A percentile compares a stretch with the other conserved stretches of the same genome.
Evolutionary conservation across 2,329 filamentous ascomycete species (phyloP).

Genomic region (Aspergillus ibericus): DNA sequence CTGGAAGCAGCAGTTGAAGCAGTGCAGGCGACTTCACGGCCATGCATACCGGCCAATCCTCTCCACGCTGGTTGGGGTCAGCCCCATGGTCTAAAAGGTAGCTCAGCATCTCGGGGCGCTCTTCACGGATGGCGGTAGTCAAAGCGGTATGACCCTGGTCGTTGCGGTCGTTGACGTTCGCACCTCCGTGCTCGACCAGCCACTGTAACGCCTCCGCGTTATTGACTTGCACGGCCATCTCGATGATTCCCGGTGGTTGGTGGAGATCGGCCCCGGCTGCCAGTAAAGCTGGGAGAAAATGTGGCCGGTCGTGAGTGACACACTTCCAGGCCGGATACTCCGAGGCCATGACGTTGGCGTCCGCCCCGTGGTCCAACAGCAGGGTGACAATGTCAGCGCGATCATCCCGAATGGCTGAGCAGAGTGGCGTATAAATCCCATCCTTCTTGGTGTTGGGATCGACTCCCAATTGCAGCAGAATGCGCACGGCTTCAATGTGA

Average conservation of each 20-base stretch:
- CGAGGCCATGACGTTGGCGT: constrained; percentile 57
- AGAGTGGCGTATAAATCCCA: constrained; percentile 66
- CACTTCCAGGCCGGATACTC: constrained; percentile 70
- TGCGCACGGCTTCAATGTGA: constrained; percentile 61
- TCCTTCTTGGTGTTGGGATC: constrained; percentile 64
- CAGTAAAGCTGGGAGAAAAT: constrained; percentile 61
- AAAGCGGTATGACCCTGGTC: constrained; percentile 61
- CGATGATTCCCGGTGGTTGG: constrained; percentile 64
- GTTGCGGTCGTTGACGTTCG: constrained; percentile 61
- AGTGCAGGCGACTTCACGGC: constrained; percentile 63
- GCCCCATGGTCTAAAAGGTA: constrained; percentile 59
- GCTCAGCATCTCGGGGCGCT: constrained; percentile 60
- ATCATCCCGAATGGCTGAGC: constrained; percentile 68
- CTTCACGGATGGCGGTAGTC: constrained; percentile 65
- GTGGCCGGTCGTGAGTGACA: constrained; percentile 63
- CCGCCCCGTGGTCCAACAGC: constrained; percentile 54
- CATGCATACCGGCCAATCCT: constrained; percentile 72
- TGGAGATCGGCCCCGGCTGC: constrained; percentile 61
- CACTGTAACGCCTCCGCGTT: constrained; percentile 62
- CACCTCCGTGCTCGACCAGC: constrained; percentile 58
- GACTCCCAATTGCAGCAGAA: constrained; percentile 60
- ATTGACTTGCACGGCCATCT: constrained; percentile 63
- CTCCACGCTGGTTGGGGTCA: constrained; percentile 62
- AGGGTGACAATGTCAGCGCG: constrained; percentile 62
- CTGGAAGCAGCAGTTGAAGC: constrained; percentile 58